Evolutionary conservation across 2,329 filamentous ascomycete genomes (phyloP).

Genomic region (Hymenoscyphus occultus): DNA sequence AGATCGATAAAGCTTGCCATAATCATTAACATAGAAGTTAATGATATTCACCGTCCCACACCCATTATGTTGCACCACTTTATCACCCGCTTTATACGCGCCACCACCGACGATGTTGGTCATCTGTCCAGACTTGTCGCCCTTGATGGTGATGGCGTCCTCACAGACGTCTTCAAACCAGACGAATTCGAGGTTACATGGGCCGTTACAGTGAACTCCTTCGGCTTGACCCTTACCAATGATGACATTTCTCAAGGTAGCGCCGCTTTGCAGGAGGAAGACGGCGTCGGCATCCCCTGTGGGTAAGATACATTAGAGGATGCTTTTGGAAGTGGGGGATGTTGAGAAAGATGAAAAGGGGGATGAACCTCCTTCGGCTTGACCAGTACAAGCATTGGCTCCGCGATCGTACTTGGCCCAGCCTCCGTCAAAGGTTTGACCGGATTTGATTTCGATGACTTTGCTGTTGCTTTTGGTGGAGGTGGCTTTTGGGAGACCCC

Average conservation of each 20-base stretch:
- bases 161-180: conserved; percentile 4
- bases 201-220: background rate
- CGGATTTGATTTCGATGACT: background rate
- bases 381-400: background rate
- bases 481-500: background rate
- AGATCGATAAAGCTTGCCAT: background rate
- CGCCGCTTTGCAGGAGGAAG: background rate
- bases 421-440: background rate
- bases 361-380: background rate
- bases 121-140: background rate
- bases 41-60: conserved; percentile 1
- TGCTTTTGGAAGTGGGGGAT: background rate
- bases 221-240: background rate
- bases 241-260: background rate
- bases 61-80: background rate
- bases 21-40: background rate
- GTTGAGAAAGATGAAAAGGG: background rate
- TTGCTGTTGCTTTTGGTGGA: background rate
- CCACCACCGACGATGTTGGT: background rate
- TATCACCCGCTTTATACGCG: background rate
- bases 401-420: background rate
- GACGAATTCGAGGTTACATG: background rate
- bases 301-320: background rate
- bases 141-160: background rate
- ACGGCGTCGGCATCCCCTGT: background rate